Evolutionary conservation across 805 yeast species (phyloP), one percentile per base, ranked within the genome.

Genomic region (Vanderwaltozyma tropicalis): DNA sequence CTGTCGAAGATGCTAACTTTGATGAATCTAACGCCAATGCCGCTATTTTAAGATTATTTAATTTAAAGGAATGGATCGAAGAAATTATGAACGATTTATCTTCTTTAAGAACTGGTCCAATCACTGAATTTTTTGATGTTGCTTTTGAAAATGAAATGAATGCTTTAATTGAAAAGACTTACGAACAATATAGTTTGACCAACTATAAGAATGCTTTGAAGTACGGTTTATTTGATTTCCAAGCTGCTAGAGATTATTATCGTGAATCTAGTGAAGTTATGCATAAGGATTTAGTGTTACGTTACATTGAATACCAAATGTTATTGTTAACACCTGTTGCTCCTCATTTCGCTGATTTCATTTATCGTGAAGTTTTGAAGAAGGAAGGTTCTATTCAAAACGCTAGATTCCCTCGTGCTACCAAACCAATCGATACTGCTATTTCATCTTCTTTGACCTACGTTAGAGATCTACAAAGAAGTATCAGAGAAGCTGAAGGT

Each of bases 21-120:
- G 98, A 92, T 55, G 98, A 92, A 67, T 68, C 86, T 43, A 88
- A 80, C 56, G 98, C 98, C 39, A 92, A 92, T 56, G 96, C 98
- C 33, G 96, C 97, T 19, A 88, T 92, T 60, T 74, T 92, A 61
- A 83, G 98, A 67, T 72, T 92, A 59, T 82, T 74, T 62, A 89
- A 85, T 39, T 71, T 89, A 62, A 89, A 85, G 61, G 97, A 88
- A 63, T 92, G 98, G 98, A 75, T 83, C 59, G 96, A 88, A 61
- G 92, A 82, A 40, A 66, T 76, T 38, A 63, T 79, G 28, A 69
- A 68, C 46, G 65, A 68, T 48, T 49, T 66, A 43, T 74, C 67
- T 35, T 47, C 66, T 4, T 70, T 81, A 48, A 74, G 86, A 59
- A 65, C 76, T 32, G 74, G 72, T 35, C 63, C 64, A 34, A 55